These are phyloP conservation scores for Sporormia fimetaria DNA, from an alignment of 495 filamentous ascomycete species.

Conservation along the genomic window DNA sequence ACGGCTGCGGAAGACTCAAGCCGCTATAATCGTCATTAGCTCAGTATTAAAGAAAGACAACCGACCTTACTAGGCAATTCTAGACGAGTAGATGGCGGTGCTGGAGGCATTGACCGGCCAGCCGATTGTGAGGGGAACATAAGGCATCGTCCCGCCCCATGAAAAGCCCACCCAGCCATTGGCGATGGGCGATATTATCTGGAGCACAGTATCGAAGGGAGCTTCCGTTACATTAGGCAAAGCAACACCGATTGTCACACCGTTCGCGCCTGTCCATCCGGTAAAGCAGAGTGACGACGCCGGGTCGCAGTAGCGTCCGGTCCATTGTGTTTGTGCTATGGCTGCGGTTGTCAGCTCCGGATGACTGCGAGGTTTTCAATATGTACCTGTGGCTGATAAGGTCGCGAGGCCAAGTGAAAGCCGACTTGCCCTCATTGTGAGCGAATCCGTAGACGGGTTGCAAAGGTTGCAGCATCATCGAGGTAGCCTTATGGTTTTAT, in stretches of 20 bases:
- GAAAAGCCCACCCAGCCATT: constrained; percentile 23
- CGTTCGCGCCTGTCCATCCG: constrained; percentile 14
- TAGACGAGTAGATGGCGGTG: constrained; percentile 19
- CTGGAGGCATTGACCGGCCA: constrained; percentile 17
- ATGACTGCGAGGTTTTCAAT: not conserved
- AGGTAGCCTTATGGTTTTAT: constrained; percentile 14
- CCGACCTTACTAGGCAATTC: constrained; percentile 18
- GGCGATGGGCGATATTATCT: constrained; percentile 18
- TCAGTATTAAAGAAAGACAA: not conserved
- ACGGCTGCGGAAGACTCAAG: constrained; percentile 17
- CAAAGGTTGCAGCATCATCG: constrained; percentile 3
- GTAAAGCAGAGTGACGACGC: constrained; percentile 16
- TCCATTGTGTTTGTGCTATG: constrained; percentile 1
- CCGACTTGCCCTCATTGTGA: constrained; percentile 10
- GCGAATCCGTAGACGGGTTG: not conserved
- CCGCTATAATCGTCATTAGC: constrained; percentile 9
- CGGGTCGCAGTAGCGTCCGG: constrained; percentile 15
- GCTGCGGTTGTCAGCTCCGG: constrained; percentile 4
- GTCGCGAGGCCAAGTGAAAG: not conserved
- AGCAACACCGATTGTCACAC: constrained; percentile 17
- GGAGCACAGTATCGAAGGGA: constrained; percentile 17
- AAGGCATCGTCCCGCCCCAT: constrained; percentile 24
- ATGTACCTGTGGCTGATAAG: constrained; percentile 11
- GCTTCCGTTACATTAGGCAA: constrained; percentile 7
- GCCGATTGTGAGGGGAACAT: constrained; percentile 19